Conservation (phyloP, 2,329 filamentous ascomycete species). For the Neofusicoccum cordaticola region DNA sequence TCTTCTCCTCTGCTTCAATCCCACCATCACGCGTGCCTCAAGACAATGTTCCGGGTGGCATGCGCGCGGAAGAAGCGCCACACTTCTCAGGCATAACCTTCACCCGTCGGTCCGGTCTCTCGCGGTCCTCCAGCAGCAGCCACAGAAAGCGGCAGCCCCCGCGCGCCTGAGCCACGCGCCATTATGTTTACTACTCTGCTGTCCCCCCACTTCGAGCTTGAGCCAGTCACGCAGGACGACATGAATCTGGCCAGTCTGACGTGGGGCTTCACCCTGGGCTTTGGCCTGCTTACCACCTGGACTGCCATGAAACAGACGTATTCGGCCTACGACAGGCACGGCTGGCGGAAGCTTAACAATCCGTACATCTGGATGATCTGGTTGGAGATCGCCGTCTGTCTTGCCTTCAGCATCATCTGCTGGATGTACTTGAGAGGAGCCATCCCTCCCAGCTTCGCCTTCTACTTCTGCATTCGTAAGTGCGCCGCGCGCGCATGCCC, state of each 20-base stretch:
- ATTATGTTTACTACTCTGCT: not conserved
- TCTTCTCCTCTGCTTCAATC: no score
- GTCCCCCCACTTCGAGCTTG: not conserved
- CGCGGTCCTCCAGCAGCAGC: no score
- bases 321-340: slow-evolving; percentile 27
- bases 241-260: not conserved
- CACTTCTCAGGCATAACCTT: no score
- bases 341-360: not conserved
- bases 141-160: no score
- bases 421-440: not conserved
- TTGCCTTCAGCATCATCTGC: slow-evolving; percentile 3
- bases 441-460: not conserved
- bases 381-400: slow-evolving; percentile 1
- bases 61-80: no score
- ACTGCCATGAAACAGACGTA: slow-evolving; percentile 29
- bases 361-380: slow-evolving; percentile 14
- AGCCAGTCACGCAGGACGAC: slow-evolving; percentile 7
- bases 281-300: slow-evolving; percentile 41
- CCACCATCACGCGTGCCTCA: no score
- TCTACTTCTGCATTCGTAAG: slow-evolving; percentile 18
- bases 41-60: no score
- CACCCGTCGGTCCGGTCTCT: no score
- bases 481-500: not conserved
- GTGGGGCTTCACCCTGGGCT: slow-evolving; percentile 41
- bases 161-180: no score